Evolutionary conservation across 768 basidiomycete genomes (phyloP), one percentile per base, ranked within the genome.

Genomic region (Auriscalpium vulgare): DNA sequence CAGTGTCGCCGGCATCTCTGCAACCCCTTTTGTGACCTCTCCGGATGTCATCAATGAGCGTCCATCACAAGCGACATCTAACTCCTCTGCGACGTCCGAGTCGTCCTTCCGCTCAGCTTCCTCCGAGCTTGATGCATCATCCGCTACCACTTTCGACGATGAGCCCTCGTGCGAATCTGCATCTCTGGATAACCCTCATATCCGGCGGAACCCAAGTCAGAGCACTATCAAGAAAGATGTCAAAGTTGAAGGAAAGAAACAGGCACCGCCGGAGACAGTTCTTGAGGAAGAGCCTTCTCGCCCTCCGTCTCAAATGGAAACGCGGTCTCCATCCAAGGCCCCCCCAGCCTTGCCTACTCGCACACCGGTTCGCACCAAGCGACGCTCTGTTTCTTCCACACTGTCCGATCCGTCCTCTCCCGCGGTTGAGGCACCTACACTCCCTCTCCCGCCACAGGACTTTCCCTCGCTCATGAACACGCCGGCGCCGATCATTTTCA

Each of bases 291-390:
- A 79, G 9, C 60, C 56, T 34, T 69, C 60, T 54, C 67, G 64
- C 47, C 63, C 57, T 56, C 64, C 53, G 13, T 71, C 59, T 55
- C 65, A 53, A 64, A 65, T 16, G 46, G 50, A 3, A 64, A 59
- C 55, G 2, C 46, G 51, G 29, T 35, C 36, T 8, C 59, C 65
- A 2, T 47, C 51, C 23, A 69, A 64, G 53, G 64, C 75, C 13
- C 80, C 90, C 29, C 84, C 86, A 34, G 67, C 78, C 0, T 74
- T 81, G 60, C 84, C 91, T 4, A 74, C 84, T 21, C 88, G 95
- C 10, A 99, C 95, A 0, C 95, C 95, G 4, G 92, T 87, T 4
- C 83, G 95, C 10, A 98, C 95, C 2, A 99, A 99, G 68, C 86
- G 95, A 4, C 88, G 95, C 21, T 97, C 94, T 2, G 87, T 97